Percentiles rank a stretch among this genome's conserved stretches.
Conservation (phyloP, 768 basidiomycete genomes). For the Polyporus arcularius region DNA sequence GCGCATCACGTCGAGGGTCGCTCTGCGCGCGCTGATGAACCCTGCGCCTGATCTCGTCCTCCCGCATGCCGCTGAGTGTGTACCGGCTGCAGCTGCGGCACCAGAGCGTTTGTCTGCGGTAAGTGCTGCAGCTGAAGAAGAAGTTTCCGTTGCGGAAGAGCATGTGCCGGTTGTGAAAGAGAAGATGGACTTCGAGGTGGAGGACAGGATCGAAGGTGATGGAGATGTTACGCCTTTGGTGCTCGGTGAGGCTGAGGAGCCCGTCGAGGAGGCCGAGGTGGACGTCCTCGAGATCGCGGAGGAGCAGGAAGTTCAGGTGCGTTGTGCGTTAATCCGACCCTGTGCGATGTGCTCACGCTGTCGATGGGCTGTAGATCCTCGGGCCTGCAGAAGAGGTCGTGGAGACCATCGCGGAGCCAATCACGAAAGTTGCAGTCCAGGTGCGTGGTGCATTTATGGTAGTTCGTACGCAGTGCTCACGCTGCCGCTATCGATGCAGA, state of each 20-base stretch:
- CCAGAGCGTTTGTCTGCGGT: background rate
- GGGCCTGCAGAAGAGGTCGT: too few relatives aligned
- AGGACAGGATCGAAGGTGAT: background rate
- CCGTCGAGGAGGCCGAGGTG: background rate
- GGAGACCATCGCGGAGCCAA: too few relatives aligned
- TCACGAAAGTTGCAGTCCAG: too few relatives aligned
- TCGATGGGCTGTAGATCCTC: too few relatives aligned
- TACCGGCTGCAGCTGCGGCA: background rate
- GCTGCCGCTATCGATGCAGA: background rate
- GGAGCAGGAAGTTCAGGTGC: background rate
- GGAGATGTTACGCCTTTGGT: conserved; percentile 9
- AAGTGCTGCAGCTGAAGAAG: background rate
- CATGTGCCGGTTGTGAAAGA: background rate
- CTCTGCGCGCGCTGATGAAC: conserved; percentile 19
- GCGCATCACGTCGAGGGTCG: conserved; percentile 15
- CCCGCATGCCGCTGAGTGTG: background rate
- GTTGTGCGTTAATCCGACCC: background rate
- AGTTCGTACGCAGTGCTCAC: background rate
- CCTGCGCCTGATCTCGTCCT: conserved; percentile 4
- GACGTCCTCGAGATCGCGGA: background rate
- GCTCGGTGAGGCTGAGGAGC: background rate
- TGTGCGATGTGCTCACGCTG: too few relatives aligned
- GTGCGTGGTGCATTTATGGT: background rate
- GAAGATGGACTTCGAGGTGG: too few relatives aligned
- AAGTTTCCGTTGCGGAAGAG: background rate